phyloP scores from a whole-genome alignment of 495 filamentous ascomycete species.

The Xylaria nigripes region DNA sequence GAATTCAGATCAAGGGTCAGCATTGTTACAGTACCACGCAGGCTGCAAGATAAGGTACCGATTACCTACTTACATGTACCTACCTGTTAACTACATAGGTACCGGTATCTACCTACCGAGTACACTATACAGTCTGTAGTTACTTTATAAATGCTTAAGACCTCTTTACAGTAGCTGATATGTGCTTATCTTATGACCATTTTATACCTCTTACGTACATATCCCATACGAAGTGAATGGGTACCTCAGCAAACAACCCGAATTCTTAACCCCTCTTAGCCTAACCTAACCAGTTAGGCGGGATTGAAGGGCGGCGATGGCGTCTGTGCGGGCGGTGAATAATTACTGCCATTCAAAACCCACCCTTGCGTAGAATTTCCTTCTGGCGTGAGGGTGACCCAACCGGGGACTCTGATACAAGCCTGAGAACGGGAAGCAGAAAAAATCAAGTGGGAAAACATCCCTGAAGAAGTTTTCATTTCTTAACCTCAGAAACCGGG shows the following conservation, averaged over 20 bases:
- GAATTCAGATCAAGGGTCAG: not conserved
- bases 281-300: not conserved
- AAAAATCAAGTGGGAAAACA: constrained; percentile 9
- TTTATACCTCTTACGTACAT: too few species aligned
- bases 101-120: too few species aligned
- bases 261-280: not conserved
- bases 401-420: constrained; percentile 8
- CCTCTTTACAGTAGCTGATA: too few species aligned
- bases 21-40: too few species aligned
- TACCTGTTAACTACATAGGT: too few species aligned
- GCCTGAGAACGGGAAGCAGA: constrained; percentile 12
- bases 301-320: not conserved
- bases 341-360: constrained; percentile 10
- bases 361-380: constrained; percentile 13
- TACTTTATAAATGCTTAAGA: too few species aligned
- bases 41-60: too few species aligned
- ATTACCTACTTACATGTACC: too few species aligned
- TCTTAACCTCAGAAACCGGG: constrained; percentile 2
- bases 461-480: not conserved
- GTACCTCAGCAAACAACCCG: not conserved
- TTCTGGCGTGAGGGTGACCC: constrained; percentile 4
- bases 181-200: too few species aligned
- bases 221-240: too few species aligned
- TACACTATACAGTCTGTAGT: too few species aligned
- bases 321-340: constrained; percentile 6